Base-by-base conservation (phyloP, 345 rosid genomes). In the Populus euphratica region DNA sequence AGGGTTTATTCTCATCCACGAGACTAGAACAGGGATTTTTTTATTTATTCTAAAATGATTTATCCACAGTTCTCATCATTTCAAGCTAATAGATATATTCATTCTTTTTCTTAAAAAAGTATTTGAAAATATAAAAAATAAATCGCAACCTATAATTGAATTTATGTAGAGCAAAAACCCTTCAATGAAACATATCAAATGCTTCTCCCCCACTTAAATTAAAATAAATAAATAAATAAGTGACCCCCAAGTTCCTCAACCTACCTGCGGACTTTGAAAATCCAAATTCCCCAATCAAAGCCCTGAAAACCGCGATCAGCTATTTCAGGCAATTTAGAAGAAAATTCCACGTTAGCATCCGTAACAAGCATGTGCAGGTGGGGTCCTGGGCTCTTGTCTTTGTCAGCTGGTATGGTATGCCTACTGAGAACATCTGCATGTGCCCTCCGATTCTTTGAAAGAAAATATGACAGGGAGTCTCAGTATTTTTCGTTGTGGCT, bases 381-480 rank as follows among this genome's bases (percentile, higher is more conserved):
- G 82, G 78, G 74, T 36, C 78, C 18, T 35, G 27, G 31, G 68
- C 18, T 43, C 12, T 14, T 4, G 52, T 47, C 18, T 2, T 25
- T 23, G 27, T 31, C 66, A 33, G 72, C 29, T 71, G 6, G 52
- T 39, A 39, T 16, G 69, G 72, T 82, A 13, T 76, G 63, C 82
- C 18, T 33, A 44, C 21, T 70, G 20, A 16, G 79, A 87, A 90
- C 97, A 90, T 70, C 77, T 77, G 89, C 98, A 92, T 94, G 91
- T 90, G 91, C 81, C 76, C 7, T 49, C 83, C 66, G 77, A 77
- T 80, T 77, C 83, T 80, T 64, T 33, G 75, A 27, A 47, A 69
- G 72, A 74, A 73, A 72, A 74, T 82, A 81, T 66, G n/a, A 59
- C 50, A 80, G 77, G 29, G 69, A 69, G 61, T 61, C 23, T 33